Conservation (phyloP, 139 green algal species). For the Coelastrella sp. region DNA sequence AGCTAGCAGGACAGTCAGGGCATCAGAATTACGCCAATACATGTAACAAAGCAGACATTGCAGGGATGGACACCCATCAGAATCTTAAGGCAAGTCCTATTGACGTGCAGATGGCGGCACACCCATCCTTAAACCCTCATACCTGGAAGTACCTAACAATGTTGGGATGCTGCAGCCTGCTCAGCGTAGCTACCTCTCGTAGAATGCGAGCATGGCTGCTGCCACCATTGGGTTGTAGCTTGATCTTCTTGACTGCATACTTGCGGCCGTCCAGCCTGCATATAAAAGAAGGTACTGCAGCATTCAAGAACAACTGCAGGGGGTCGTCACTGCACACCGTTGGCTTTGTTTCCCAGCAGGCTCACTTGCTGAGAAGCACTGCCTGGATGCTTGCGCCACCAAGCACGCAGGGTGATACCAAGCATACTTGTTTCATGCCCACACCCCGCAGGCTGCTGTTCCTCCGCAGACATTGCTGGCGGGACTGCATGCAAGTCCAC, state of each 20-base stretch:
- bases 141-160: slow-evolving; percentile 95
- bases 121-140: not conserved
- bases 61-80: too few species aligned
- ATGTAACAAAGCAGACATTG: not conserved
- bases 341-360: not conserved
- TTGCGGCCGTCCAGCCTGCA: slow-evolving; percentile 63
- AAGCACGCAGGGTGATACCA: too few species aligned
- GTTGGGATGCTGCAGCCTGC: slow-evolving; percentile 89
- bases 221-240: slow-evolving; percentile 62
- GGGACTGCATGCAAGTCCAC: not conserved
- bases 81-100: too few species aligned
- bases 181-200: slow-evolving; percentile 92
- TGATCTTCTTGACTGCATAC: slow-evolving; percentile 96
- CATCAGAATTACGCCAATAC: not conserved
- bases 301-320: slow-evolving; percentile 47
- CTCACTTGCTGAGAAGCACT: not conserved
- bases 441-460: not conserved
- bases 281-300: not conserved
- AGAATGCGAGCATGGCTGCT: slow-evolving; percentile 76
- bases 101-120: not conserved
- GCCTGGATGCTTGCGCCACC: too few species aligned
- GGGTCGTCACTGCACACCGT: not conserved
- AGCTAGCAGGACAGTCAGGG: too few species aligned
- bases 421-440: too few species aligned
- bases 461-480: not conserved